Base-by-base conservation (phyloP, 1,284 basidiomycete species). In the Cryptococcus sp. region DNA sequence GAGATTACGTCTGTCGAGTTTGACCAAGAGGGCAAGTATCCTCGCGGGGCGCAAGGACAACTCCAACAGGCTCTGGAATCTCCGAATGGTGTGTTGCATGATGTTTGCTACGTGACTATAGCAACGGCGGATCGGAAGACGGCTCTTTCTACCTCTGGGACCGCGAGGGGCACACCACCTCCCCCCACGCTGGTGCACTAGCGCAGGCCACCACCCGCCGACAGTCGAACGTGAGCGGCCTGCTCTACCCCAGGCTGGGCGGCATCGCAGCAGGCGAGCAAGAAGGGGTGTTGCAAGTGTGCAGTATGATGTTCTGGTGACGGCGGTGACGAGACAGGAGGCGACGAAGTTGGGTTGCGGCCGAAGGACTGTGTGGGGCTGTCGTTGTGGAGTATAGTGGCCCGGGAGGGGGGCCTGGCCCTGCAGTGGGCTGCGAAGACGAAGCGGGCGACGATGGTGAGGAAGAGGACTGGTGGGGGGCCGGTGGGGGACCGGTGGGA, bases 1-100 rank as follows among this genome's bases (percentile, higher is more conserved):
- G 79, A 81, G 63, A 74, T 80, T 33, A 79, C 80, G 0, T 77
- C 73, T 24, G 79, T 81, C 44, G 75, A 79, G 60, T 77, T 80
- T 60, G 79, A 79, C 63, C 61, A 72, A 35, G 72, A 73, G 36
- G 79, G 79, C 1, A 68, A 72, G 55, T 76, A 69, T 81, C 21
- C 65, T 81, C 35, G 79, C 78, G 5, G 77, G 73, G 16, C 77
- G 75, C 53, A 80, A 80, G 64, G 79, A 80, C 63, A 80, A 80
- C 62, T 79, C 79, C 38, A 79, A 66, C 65, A 65, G 77, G 8
- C 55, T 78, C 21, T 77, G 71, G 69, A 76, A 77, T 61, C 59
- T 78, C 15, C 62, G 76, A 38, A 79, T 78, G 76, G 74, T 77
- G 53, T 57, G 73, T 60, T n/a, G 8, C n/a, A 5, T 40, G 52